A percentile compares a stretch with the other conserved stretches of the same genome.
Evolutionary conservation across 768 basidiomycete genomes (phyloP).

Genomic region (Suillus subalutaceus): DNA sequence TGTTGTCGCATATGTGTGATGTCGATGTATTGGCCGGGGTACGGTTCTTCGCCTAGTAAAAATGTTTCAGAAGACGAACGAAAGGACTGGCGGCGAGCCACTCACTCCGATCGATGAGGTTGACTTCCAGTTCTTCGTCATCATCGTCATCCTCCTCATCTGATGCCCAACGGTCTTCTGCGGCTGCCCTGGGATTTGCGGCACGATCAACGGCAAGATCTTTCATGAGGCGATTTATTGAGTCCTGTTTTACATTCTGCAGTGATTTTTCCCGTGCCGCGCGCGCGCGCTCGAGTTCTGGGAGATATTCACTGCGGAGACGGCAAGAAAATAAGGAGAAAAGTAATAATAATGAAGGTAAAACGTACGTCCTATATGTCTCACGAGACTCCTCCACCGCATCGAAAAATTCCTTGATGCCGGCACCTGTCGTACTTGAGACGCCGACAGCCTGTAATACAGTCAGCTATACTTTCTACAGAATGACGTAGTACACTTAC

Average conservation of each 20-base stretch:
- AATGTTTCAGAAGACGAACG: conserved; percentile 18
- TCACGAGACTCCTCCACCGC: conserved; percentile 86
- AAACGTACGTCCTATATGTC: conserved; percentile 84
- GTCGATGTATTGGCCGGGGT: conserved; percentile 78
- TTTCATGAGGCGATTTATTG: conserved; percentile 73
- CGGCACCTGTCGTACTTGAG: conserved; percentile 92
- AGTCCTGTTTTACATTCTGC: conserved; percentile 71
- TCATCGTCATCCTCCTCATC: conserved; percentile 56
- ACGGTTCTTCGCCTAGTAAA: conserved; percentile 61
- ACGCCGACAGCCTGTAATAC: conserved; percentile 84
- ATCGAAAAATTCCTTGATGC: conserved; percentile 88
- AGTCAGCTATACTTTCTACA: neutral
- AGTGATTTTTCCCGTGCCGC: conserved; percentile 65
- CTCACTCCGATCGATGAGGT: conserved; percentile 76
- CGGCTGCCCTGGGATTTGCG: conserved; percentile 58
- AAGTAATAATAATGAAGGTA: neutral
- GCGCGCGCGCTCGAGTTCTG: conserved; percentile 79
- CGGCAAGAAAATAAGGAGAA: neutral
- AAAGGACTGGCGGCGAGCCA: conserved; percentile 17
- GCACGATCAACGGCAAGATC: conserved; percentile 78
- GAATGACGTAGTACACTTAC: conserved; percentile 42
- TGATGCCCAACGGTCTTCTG: conserved; percentile 65
- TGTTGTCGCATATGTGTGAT: conserved; percentile 61
- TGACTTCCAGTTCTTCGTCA: conserved; percentile 53
- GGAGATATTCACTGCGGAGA: conserved; percentile 80